Evolutionary conservation across 768 basidiomycete genomes (phyloP).

Genomic region (Lactarius psammicola): DNA sequence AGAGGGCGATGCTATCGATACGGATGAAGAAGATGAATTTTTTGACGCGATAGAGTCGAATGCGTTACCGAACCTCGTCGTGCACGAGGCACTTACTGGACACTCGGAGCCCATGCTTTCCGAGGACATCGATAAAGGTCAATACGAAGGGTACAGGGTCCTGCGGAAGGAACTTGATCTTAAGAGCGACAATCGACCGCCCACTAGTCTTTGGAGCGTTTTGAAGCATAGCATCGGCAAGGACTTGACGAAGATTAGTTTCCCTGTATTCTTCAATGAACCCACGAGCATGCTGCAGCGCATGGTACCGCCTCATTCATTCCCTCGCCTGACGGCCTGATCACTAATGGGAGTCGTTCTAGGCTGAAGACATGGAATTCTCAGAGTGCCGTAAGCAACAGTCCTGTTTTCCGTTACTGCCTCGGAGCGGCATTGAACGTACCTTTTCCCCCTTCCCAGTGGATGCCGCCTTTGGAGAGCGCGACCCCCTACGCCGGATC

Average conservation of each 20-base stretch:
- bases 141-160: conserved; percentile 68
- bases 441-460: conserved; percentile 44
- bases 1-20: conserved; percentile 43
- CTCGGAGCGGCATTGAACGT: not conserved
- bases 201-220: conserved; percentile 91
- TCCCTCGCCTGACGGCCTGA: not conserved
- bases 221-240: conserved; percentile 95
- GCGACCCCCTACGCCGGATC: conserved; percentile 75
- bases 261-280: conserved; percentile 92
- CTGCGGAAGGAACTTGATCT: conserved; percentile 62
- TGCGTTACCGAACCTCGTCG: conserved; percentile 69
- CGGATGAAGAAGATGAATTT: conserved; percentile 92
- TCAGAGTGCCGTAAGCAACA: conserved; percentile 75
- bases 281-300: conserved; percentile 96
- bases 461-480: conserved; percentile 77
- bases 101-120: conserved; percentile 40
- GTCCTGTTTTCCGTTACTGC: not conserved
- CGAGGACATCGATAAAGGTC: conserved; percentile 39
- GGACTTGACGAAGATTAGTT: conserved; percentile 93
- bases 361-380: conserved; percentile 97
- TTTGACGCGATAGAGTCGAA: conserved; percentile 94
- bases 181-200: conserved; percentile 73
- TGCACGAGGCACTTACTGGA: conserved; percentile 61
- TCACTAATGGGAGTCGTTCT: conserved; percentile 12
- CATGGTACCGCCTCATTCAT: conserved; percentile 52